phyloP scores from a whole-genome alignment of 768 basidiomycete species.

The Gyrodon lividus region DNA sequence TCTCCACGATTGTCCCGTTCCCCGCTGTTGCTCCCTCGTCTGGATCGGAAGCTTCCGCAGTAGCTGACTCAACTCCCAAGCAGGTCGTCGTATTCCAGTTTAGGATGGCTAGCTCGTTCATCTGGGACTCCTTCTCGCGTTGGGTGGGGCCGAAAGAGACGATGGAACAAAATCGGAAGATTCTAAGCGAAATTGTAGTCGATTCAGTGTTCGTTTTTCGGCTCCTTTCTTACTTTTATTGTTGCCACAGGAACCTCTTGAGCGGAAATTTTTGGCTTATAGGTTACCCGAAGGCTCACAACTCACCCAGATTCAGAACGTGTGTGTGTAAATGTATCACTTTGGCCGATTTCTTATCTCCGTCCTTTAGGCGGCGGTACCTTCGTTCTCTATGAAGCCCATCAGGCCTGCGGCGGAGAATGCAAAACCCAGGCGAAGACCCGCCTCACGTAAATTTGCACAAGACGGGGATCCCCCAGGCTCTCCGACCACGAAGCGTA shows the following conservation, averaged over 20 bases:
- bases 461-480: conserved; percentile 19
- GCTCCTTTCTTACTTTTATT: neutral
- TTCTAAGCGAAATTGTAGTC: conserved; percentile 47
- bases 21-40: conserved; percentile 16
- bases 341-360: neutral
- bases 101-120: conserved; percentile 42
- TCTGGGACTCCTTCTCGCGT: conserved; percentile 58
- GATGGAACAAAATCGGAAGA: conserved; percentile 46
- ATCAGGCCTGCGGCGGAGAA: conserved; percentile 52
- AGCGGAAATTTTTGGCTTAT: conserved; percentile 55
- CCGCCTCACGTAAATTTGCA: conserved; percentile 31
- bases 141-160: conserved; percentile 63
- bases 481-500: conserved; percentile 39
- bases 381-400: conserved; percentile 52
- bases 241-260: conserved; percentile 37
- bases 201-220: neutral
- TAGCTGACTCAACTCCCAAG: conserved; percentile 11
- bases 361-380: conserved; percentile 40
- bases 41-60: conserved; percentile 11
- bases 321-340: conserved; percentile 29
- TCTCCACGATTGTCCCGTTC: conserved; percentile 50
- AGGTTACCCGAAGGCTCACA: conserved; percentile 55
- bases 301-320: conserved; percentile 58
- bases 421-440: conserved; percentile 35
- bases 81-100: conserved; percentile 49